Evolutionary conservation across 768 basidiomycete genomes (phyloP).

Genomic region (Lentinula aciculospora): DNA sequence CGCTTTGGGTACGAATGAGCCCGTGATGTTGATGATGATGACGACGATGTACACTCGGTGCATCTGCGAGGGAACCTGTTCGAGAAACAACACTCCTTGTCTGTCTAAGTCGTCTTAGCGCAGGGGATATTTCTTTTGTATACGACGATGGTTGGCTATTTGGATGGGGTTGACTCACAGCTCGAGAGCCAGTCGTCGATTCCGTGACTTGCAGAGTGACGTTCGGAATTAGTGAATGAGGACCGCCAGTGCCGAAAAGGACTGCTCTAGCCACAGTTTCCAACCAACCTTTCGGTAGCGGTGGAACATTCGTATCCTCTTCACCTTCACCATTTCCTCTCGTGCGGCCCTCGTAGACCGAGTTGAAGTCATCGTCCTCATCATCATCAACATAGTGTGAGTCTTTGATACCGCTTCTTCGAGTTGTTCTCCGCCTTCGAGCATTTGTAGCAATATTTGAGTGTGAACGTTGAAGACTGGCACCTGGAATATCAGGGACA

Average conservation of each 20-base stretch:
- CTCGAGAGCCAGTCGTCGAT: conserved; percentile 31
- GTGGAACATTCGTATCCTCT: conserved; percentile 30
- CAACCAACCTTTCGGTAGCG: conserved; percentile 65
- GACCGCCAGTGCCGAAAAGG: conserved; percentile 48
- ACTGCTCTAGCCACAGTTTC: conserved; percentile 65
- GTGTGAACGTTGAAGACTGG: conserved; percentile 21
- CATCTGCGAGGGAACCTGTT: conserved; percentile 2
- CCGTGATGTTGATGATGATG: neutral
- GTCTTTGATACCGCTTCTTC: neutral
- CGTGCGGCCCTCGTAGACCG: conserved; percentile 4
- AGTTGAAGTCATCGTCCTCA: conserved; percentile 14
- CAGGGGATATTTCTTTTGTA: conserved; percentile 2
- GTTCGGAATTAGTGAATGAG: conserved; percentile 15
- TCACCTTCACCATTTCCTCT: conserved; percentile 25
- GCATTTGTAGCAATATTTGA: conserved; percentile 23
- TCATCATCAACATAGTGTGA: conserved; percentile 19
- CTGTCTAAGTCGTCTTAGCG: neutral
- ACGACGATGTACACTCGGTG: neutral
- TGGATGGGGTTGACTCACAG: conserved; percentile 26
- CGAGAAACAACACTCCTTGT: conserved; percentile 6
- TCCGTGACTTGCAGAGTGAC: neutral
- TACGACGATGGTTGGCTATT: neutral
- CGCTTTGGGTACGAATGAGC: neutral
- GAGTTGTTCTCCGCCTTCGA: conserved; percentile 5
- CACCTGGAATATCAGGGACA: conserved; percentile 30